Percentiles rank a stretch among this genome's conserved stretches.
These are phyloP conservation scores for Echeveria elegans DNA, from an alignment of 164 flowering plant species.

Conservation along the genomic window DNA sequence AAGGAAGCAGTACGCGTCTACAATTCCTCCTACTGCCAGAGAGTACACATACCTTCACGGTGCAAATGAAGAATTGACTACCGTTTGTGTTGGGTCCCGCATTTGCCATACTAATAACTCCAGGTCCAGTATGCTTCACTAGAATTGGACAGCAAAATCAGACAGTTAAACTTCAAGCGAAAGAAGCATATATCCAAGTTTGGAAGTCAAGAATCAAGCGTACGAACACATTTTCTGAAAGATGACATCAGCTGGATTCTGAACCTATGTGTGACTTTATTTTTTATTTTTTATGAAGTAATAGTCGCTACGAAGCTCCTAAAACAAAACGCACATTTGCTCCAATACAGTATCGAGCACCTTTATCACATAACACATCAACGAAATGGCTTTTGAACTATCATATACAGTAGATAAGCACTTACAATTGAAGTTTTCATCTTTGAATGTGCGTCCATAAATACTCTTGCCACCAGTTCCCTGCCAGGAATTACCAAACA, in stretches of 20 bases:
- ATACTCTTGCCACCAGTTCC: slow-evolving; percentile 99
- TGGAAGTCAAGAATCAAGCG: neutral
- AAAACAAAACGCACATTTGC: neutral
- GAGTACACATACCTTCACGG: slow-evolving; percentile 63
- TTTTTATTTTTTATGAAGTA: neutral
- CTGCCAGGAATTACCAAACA: slow-evolving; percentile 31
- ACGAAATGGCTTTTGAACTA: neutral
- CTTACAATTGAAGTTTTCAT: slow-evolving; percentile 95
- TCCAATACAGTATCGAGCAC: neutral
- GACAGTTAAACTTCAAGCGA: neutral
- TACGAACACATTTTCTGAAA: slow-evolving; percentile 1
- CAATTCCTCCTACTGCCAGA: neutral
- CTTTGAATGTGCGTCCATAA: slow-evolving; percentile 94
- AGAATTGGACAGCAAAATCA: neutral
- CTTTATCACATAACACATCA: neutral
- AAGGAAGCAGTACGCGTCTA: neutral
- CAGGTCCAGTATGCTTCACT: slow-evolving; percentile 70
- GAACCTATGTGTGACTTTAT: neutral
- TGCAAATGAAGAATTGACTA: slow-evolving; percentile 97
- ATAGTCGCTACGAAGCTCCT: neutral
- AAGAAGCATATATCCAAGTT: neutral
- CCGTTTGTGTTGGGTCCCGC: slow-evolving; percentile 98
- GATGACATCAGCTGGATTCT: neutral
- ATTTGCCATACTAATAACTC: slow-evolving; percentile 79
- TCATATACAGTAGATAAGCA: neutral